Conservation (phyloP, 371 early-diverging fungal species). For the Mucor ambiguus region DNA sequence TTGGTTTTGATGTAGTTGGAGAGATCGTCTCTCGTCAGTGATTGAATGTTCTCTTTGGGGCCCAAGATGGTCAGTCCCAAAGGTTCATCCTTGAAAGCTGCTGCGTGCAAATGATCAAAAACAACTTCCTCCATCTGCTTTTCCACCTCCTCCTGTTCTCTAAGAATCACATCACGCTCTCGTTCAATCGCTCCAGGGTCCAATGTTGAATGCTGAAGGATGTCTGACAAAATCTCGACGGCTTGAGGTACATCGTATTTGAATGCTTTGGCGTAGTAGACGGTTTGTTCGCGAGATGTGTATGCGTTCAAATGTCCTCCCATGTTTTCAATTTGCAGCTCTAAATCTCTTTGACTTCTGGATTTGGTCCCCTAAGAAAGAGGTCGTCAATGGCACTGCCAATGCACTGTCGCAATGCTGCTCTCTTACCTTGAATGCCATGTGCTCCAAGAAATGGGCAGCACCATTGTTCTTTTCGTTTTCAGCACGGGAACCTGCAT, state of each 20-base stretch:
- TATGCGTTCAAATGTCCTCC: conserved; percentile 98
- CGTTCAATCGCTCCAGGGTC: conserved; percentile 82
- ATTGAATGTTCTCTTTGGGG: conserved; percentile 88
- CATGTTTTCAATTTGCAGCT: conserved; percentile 95
- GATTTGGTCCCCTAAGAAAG: conserved; percentile 78
- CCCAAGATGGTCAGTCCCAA: conserved; percentile 96
- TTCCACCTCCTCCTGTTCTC: conserved; percentile 96
- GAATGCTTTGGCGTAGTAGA: conserved; percentile 95
- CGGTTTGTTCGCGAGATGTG: conserved; percentile 98
- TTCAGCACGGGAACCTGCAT: conserved; percentile 96
- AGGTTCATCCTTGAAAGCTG: conserved; percentile 90
- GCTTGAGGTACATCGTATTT: conserved; percentile 84
- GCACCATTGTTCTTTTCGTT: conserved; percentile 89
- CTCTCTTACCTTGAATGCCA: conserved; percentile 95
- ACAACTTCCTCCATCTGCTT: conserved; percentile 96
- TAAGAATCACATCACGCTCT: conserved; percentile 93
- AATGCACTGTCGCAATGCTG: background rate
- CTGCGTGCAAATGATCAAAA: conserved; percentile 80
- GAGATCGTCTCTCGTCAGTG: conserved; percentile 83
- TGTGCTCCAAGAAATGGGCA: conserved; percentile 98
- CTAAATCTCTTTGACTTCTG: conserved; percentile 80
- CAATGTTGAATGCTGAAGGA: conserved; percentile 89
- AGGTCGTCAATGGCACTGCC: conserved; percentile 26
- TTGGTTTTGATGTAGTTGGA: conserved; percentile 83
- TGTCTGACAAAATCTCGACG: conserved; percentile 93